Conservation (phyloP, 2,329 filamentous ascomycete genomes). For the Colletotrichum sp. region DNA sequence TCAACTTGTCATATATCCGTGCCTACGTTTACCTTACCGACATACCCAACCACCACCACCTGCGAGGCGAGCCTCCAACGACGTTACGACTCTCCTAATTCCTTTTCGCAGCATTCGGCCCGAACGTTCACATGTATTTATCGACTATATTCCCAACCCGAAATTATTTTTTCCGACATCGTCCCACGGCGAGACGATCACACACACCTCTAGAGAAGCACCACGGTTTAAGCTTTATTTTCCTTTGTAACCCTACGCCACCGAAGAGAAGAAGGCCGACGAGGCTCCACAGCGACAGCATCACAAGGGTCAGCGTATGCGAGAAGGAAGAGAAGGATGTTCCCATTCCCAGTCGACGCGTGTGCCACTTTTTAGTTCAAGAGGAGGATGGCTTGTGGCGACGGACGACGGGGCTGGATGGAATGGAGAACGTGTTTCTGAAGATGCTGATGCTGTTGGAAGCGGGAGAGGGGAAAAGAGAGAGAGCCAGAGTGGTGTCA, state of each 20-base stretch:
- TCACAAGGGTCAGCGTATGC: background rate
- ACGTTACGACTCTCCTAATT: slow-evolving; percentile 26
- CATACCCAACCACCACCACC: slow-evolving; percentile 5
- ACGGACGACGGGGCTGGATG: background rate
- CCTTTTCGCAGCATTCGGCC: slow-evolving; percentile 12
- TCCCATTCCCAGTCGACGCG: background rate
- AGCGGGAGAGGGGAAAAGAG: background rate
- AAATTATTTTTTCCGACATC: background rate
- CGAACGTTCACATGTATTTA: slow-evolving; percentile 22
- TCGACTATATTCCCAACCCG: slow-evolving; percentile 8
- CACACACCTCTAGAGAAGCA: slow-evolving; percentile 10
- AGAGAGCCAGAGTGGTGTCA: background rate
- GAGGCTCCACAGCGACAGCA: background rate
- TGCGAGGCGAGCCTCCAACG: slow-evolving; percentile 21
- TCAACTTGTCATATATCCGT: background rate
- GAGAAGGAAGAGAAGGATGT: background rate
- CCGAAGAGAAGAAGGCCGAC: background rate
- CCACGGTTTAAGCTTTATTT: background rate
- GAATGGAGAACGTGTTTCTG: background rate
- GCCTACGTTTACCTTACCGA: background rate
- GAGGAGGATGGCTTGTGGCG: background rate
- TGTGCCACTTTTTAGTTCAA: background rate
- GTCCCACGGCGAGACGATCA: background rate
- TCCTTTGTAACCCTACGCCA: background rate
- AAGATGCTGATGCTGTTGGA: background rate